phyloP scores from a whole-genome alignment of 2,329 filamentous ascomycete species.

The Calycina herbarum region DNA sequence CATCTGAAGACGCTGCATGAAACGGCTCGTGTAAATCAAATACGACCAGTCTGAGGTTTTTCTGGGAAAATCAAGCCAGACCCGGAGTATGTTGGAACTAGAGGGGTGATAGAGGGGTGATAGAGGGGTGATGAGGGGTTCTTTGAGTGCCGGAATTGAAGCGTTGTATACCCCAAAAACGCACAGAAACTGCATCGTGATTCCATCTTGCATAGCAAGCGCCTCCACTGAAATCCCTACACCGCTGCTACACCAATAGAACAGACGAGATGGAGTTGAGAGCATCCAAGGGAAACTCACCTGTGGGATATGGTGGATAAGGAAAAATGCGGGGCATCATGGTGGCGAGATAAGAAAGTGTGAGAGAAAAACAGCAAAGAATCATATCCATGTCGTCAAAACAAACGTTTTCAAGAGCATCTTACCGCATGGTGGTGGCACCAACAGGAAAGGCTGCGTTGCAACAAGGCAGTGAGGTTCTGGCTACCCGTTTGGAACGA shows the following conservation, averaged over 20 bases:
- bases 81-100: neutral
- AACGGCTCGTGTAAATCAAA: neutral
- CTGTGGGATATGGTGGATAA: neutral
- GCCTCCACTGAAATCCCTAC: neutral
- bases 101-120: neutral
- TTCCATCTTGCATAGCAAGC: neutral
- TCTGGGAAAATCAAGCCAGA: neutral
- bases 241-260: neutral
- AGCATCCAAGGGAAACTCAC: neutral
- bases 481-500: neutral
- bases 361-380: neutral
- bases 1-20: neutral
- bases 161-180: constrained; percentile 1
- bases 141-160: neutral
- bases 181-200: neutral
- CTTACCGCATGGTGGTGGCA: neutral
- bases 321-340: neutral
- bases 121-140: neutral
- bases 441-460: neutral
- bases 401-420: neutral
- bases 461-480: neutral
- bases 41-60: neutral
- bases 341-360: neutral
- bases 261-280: neutral
- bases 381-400: neutral